These are phyloP conservation scores for Polytrichum formosum DNA, from an alignment of 225 moss, liverwort and hornwort species.

Conservation along the genomic window DNA sequence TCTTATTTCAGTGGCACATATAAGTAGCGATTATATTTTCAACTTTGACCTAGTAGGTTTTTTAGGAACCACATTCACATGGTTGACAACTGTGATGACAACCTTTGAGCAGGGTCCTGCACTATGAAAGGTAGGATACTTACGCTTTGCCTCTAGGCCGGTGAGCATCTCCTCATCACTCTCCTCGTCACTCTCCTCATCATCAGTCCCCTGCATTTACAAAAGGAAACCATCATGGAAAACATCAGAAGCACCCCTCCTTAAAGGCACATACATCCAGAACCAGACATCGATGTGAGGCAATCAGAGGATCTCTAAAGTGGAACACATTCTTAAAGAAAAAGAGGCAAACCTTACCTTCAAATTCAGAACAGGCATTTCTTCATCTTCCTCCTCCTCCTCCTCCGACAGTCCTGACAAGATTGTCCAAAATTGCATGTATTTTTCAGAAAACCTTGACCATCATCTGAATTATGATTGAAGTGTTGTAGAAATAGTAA, in stretches of 20 bases:
- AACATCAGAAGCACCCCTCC: not conserved
- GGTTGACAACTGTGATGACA: not conserved
- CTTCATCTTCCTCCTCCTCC: conserved; percentile 20
- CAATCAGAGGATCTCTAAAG: not conserved
- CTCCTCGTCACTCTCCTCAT: conserved; percentile 32
- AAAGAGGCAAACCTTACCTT: conserved; percentile 13
- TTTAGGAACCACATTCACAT: not conserved
- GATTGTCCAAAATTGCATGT: no score
- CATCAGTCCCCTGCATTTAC: no score
- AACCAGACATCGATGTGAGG: not conserved
- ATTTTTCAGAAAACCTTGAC: no score
- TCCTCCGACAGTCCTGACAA: not conserved
- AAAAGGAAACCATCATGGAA: no score
- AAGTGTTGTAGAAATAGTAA: no score
- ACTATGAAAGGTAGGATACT: not conserved
- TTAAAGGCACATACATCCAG: not conserved
- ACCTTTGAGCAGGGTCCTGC: not conserved
- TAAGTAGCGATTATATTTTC: no score
- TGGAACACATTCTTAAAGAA: conserved; percentile 1
- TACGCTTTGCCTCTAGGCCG: conserved; percentile 78
- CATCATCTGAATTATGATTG: no score
- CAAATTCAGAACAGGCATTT: conserved; percentile 47
- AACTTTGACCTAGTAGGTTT: not conserved
- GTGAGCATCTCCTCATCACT: conserved; percentile 75
- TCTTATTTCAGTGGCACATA: no score